A percentile compares a stretch with the other conserved stretches of the same genome.
Evolutionary conservation across 352 stramenopile species (phyloP).

Genomic region (Globisporangium megalacanthum): DNA sequence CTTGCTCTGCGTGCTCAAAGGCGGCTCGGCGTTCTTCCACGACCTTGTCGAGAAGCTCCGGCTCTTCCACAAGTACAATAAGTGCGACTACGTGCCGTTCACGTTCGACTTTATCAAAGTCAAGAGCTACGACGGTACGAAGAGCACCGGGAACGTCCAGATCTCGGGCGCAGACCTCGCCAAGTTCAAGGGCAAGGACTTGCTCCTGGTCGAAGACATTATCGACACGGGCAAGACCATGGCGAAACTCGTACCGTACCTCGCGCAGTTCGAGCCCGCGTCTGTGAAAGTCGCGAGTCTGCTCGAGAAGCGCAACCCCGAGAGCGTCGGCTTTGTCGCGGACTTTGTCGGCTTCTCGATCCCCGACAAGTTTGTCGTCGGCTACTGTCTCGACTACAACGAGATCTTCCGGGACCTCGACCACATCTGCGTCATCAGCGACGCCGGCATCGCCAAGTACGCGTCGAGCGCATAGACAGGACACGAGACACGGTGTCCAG

Average conservation of each 20-base stretch:
- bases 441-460: slow-evolving; percentile 88
- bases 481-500: neutral
- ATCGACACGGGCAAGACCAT: slow-evolving; percentile 96
- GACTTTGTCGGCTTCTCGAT: slow-evolving; percentile 97
- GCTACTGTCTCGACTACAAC: slow-evolving; percentile 97
- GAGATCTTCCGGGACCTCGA: slow-evolving; percentile 94
- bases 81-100: slow-evolving; percentile 87
- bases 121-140: slow-evolving; percentile 92
- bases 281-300: slow-evolving; percentile 90
- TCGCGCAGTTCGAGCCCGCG: slow-evolving; percentile 72
- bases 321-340: slow-evolving; percentile 86
- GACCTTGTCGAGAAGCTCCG: slow-evolving; percentile 81
- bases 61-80: slow-evolving; percentile 85
- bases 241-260: slow-evolving; percentile 83
- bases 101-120: slow-evolving; percentile 94
- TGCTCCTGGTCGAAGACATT: slow-evolving; percentile 97
- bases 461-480: slow-evolving; percentile 36
- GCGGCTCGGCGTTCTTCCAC: slow-evolving; percentile 87
- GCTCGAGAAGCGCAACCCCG: slow-evolving; percentile 91
- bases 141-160: slow-evolving; percentile 90
- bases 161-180: slow-evolving; percentile 82
- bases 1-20: slow-evolving; percentile 91
- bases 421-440: slow-evolving; percentile 95
- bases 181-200: slow-evolving; percentile 87
- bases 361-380: slow-evolving; percentile 93